Percentiles rank a stretch among this genome's conserved stretches.
These are phyloP conservation scores for Boletus huronensis DNA, from an alignment of 768 basidiomycete species.

Conservation along the genomic window DNA sequence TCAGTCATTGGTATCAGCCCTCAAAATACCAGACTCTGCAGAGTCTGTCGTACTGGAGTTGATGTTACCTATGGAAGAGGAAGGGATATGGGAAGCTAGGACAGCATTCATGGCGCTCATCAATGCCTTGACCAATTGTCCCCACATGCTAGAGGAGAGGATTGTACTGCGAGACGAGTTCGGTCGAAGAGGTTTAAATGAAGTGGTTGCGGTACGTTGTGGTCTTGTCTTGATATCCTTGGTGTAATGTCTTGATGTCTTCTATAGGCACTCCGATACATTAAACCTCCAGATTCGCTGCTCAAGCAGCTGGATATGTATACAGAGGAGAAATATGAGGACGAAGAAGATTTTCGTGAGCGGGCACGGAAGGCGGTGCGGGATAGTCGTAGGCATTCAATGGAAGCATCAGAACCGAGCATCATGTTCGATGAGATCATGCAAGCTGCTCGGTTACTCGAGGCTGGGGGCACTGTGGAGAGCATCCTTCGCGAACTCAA, in stretches of 20 bases:
- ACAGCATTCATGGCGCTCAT: conserved; percentile 72
- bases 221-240: not conserved
- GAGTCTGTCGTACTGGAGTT: conserved; percentile 32
- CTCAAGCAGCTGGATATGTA: conserved; percentile 80
- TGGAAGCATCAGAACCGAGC: conserved; percentile 46
- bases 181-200: conserved; percentile 74
- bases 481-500: conserved; percentile 57
- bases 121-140: conserved; percentile 75
- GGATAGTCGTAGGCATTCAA: conserved; percentile 19
- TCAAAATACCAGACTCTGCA: conserved; percentile 51
- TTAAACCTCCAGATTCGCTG: conserved; percentile 73
- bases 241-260: not conserved
- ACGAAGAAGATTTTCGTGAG: conserved; percentile 81
- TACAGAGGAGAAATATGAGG: conserved; percentile 85
- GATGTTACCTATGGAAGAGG: conserved; percentile 50
- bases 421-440: conserved; percentile 59
- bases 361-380: conserved; percentile 42
- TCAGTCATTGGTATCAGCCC: conserved; percentile 62
- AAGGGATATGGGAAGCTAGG: conserved; percentile 79
- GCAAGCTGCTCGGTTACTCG: conserved; percentile 48
- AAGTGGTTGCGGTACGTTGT: conserved; percentile 72
- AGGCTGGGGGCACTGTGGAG: conserved; percentile 38
- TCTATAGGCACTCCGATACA: conserved; percentile 65
- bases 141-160: conserved; percentile 74
- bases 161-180: conserved; percentile 82